Base-by-base conservation (phyloP, 1,284 basidiomycete species). In the Chondrostereum purpureum region DNA sequence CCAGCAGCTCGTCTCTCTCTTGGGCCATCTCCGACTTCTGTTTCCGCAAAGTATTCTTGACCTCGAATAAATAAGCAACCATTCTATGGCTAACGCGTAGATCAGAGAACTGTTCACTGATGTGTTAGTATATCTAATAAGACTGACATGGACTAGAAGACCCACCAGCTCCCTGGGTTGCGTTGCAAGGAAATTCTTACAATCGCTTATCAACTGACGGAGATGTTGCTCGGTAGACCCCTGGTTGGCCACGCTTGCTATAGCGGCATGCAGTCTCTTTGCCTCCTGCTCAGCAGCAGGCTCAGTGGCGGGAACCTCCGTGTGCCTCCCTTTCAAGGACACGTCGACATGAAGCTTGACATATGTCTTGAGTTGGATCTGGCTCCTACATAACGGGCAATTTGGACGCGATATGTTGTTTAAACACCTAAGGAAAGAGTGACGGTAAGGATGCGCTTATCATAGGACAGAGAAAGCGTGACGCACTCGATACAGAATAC, bases 371-470 rank as follows among this genome's bases (percentile, higher is more conserved):
- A 56, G 53, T 24, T 70, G 62, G 54, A 71, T 75, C 33, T 60
- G 58, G 4, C 49, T 60, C 20, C 74, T 67, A 58, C 75, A 78
- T 36, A 85, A 68, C 6, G 82, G 82, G 50, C 82, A 85, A 41
- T 66, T 65, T 19, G 66, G 67, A 41, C 77, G 76, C 37, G 61
- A 58, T 50, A 78, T 65, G 22, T 64, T 63, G 22, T 65, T 51
- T 24, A 72, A 58, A 49, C 70, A 74, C 8, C 70, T 73, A 43
- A 8, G 35, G 47, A 50, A 43, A 44, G 44, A 36, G 37, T 47
- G 34, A 52, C 39, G 44, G 41, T 35, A 23, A 14, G 33, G 31
- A 23, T 17, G 21, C 23, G 23, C 19, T 39, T 13, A 45, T 38
- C 39, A 44, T 11, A n/a, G 17, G 17, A 41, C 22, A 48, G 43